Evolutionary conservation across 1,284 basidiomycete genomes (phyloP), one percentile per base, ranked within the genome.

Genomic region (Fistulinella cinereoalba): DNA sequence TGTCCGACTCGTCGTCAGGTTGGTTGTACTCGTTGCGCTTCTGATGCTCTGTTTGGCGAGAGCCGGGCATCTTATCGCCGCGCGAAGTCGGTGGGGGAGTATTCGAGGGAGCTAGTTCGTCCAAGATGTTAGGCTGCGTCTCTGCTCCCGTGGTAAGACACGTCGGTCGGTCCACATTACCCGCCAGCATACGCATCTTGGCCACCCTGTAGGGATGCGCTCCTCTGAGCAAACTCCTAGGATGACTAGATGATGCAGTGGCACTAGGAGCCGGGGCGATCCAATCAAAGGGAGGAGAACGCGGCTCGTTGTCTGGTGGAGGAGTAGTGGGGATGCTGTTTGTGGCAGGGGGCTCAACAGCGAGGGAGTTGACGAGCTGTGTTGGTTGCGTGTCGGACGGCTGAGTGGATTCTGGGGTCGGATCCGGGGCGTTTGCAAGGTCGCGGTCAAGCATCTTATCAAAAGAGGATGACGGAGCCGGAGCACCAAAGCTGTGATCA

Each of bases 141-240:
- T 54, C 54, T 24, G 37, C 40, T 19, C 49, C 38, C 8, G 27
- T 46, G 28, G 51, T 25, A 37, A 53, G 24, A 16, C 29, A 51
- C 5, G 51, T 47, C 39, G 49, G 49, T 6, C 62, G 61, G 22
- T 55, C 66, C 29, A 57, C 49, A 25, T 50, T 21, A 33, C 53
- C 51, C 2, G 55, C 52, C 50, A 55, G 41, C 16, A 50, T 42
- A 9, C 43, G 64, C 62, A 66, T 60, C 47, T 27, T 56, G 16
- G 54, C 55, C 15, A 67, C 56, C 38, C 56, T 60, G 52, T 66
- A 69, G 39, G 65, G 65, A 55, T 70, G 52, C 10, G 64, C 61
- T 62, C 54, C 62, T 34, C 55, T 53, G 23, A 67, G 43, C 40
- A 67, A 43, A 39, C 60, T 68, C 38, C 62, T 60, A 12, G 65